A percentile compares a stretch with the other conserved stretches of the same genome.
phyloP scores from a whole-genome alignment of 2,329 filamentous ascomycete species.

The Botryotinia globosa region DNA sequence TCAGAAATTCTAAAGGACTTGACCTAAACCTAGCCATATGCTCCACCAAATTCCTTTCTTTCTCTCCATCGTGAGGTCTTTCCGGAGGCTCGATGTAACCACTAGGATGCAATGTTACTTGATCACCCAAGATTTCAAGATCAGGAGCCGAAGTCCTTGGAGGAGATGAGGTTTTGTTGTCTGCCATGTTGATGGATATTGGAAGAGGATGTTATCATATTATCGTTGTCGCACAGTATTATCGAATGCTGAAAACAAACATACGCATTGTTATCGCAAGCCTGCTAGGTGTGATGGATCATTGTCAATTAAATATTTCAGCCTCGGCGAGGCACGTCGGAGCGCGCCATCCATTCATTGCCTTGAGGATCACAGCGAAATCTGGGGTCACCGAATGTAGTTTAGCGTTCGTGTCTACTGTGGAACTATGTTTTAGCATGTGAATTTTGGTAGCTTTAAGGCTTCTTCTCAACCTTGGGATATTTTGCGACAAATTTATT shows the following conservation, averaged over 20 bases:
- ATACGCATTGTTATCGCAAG: background rate
- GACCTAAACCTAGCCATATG: slow-evolving; percentile 84
- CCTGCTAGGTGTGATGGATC: background rate
- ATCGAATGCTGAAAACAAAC: background rate
- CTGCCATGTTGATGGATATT: slow-evolving; percentile 37
- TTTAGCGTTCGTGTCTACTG: background rate
- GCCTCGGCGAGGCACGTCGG: slow-evolving; percentile 10
- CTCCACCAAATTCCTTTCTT: slow-evolving; percentile 70
- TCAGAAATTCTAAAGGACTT: slow-evolving; percentile 73
- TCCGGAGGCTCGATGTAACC: slow-evolving; percentile 57
- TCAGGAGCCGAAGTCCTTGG: slow-evolving; percentile 62
- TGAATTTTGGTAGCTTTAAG: background rate
- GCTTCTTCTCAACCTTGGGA: background rate
- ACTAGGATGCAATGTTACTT: slow-evolving; percentile 71
- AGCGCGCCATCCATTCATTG: background rate
- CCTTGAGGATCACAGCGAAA: background rate
- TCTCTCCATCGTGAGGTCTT: slow-evolving; percentile 48
- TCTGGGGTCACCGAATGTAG: slow-evolving; percentile 15
- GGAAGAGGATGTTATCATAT: background rate
- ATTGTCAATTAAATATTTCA: slow-evolving; percentile 9
- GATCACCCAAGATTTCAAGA: slow-evolving; percentile 71
- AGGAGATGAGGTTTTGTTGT: slow-evolving; percentile 26
- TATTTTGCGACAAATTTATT: background rate
- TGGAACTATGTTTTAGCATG: slow-evolving; percentile 11
- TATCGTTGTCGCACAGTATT: slow-evolving; percentile 7